Base-by-base conservation (phyloP, 805 yeast species). In the Dipodascus albidus region DNA sequence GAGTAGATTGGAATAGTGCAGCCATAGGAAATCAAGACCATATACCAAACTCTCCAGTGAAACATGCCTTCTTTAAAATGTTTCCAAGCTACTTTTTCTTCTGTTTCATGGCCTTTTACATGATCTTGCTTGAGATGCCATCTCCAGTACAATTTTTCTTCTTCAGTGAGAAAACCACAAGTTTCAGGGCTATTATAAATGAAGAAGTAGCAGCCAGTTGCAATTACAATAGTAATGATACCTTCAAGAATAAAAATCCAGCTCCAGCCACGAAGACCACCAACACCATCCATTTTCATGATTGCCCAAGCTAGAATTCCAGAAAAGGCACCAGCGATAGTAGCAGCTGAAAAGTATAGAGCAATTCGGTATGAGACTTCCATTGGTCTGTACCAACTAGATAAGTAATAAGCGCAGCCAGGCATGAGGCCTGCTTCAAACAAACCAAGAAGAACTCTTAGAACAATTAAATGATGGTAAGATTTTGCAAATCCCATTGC, bases 181-280 rank as follows among this genome's bases (percentile, higher is more conserved):
- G 49, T 20, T n/a, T 22, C 14, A 6, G 49, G 27, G 74, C 69
- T 41, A 70, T 58, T 8, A 66, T 54, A 11, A 75, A 73, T 58
- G 71, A 74, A 50, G 72, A 64, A 50, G 72, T 59, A 56, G 6
- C 78, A 74, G 49, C 74, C 53, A 4, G 77, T 69, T 47, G 77
- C 73, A 50, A 71, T 59, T 48, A 68, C 67, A 52, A 76, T 74
- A 8, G 84, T 79, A 53, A 75, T 70, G 2, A 71, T 70, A 47
- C 85, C 85, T 63, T 78, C 82, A 48, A 79, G 74, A 50, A 78
- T 67, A 58, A 79, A 79, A 47, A 79, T 70, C 75, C 79, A 79
- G 61, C 79, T 68, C 83, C 83, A 79, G 11, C 75, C 69, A 50
- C 72, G 65, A 23, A 73, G 59, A 14, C 79, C 77, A 19, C 66